Conservation (phyloP, 2,329 filamentous ascomycete species). For the Hypomyces perniciosus region DNA sequence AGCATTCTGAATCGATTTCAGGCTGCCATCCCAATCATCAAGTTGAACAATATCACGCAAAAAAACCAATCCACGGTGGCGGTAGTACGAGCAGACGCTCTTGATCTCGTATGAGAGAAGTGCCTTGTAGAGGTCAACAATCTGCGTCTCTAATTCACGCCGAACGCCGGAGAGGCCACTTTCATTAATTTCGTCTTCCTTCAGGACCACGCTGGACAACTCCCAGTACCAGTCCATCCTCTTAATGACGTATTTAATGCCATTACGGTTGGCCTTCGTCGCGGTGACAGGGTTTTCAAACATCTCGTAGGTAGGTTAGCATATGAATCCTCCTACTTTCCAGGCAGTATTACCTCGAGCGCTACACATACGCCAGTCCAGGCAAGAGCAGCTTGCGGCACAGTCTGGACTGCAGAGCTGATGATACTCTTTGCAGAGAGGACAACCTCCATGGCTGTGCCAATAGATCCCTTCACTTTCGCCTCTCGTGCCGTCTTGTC, state of each 20-base stretch:
- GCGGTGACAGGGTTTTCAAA: slow-evolving; percentile 24
- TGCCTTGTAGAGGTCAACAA: slow-evolving; percentile 32
- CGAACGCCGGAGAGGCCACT: slow-evolving; percentile 11
- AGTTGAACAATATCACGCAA: slow-evolving; percentile 24
- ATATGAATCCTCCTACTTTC: too few relatives aligned
- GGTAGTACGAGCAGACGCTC: slow-evolving; percentile 32
- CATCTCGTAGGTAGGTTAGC: slow-evolving; percentile 18
- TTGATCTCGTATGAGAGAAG: slow-evolving; percentile 36
- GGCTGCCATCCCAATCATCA: slow-evolving; percentile 29
- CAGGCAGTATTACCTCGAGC: slow-evolving; percentile 28
- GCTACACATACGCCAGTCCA: slow-evolving; percentile 31
- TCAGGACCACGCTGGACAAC: slow-evolving; percentile 23
- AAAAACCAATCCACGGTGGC: slow-evolving; percentile 23
- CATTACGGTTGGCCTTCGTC: slow-evolving; percentile 25
- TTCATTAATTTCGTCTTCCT: slow-evolving; percentile 13
- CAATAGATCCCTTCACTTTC: too few relatives aligned
- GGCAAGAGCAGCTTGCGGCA: slow-evolving; percentile 30
- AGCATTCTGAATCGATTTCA: slow-evolving; percentile 22
- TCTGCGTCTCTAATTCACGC: slow-evolving; percentile 18
- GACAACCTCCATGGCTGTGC: too few relatives aligned
- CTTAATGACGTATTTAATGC: slow-evolving; percentile 29
- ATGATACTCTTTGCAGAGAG: slow-evolving; percentile 20
- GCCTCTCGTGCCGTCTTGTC: too few relatives aligned
- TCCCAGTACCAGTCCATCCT: slow-evolving; percentile 35
- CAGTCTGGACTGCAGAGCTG: too few relatives aligned